Evolutionary conservation across 345 rosid genomes (phyloP), one percentile per base, ranked within the genome.

Genomic region (Abelmoschus esculentus): DNA sequence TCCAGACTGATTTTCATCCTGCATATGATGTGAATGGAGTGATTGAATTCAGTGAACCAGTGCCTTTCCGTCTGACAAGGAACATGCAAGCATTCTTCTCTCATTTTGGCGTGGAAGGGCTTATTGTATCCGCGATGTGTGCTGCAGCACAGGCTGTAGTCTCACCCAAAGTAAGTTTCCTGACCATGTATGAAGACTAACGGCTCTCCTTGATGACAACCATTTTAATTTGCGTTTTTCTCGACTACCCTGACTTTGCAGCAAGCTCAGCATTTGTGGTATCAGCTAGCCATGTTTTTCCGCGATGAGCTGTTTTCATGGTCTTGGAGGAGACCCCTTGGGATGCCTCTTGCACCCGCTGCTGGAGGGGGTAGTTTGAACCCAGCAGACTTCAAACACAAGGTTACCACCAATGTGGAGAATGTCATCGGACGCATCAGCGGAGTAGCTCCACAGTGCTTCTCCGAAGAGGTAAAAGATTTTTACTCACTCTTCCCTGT

Each of bases 1-100:
- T 96, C 77, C 98, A 96, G 79, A 92, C 89, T 40, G 99, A 96
- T 85, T 96, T 96, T 72, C 99, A 96, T 75, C 99, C 99, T 17
- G 96, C 98, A 6, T 96, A 96, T 38, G 98, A 92, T 73, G 85
- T 80, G 0, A 87, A 83, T 14, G 99, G 99, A 69, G 83, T 89
- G 95, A 89, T 96, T 0, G 98, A 96, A 77, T 96, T 90, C 59
- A 87, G 77, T 17, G 99, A 96, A 73, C 96, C 99, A 0, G 96
- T 92, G 52, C 98, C 99, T 53, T 96, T 96, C 74, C 96, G 99
- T 10, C 87, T 96, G 70, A 96, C 99, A 14, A 92, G 98, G 81
- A 96, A 96, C 81, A 89, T 96, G 98, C 98, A 89, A 81, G 83
- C 91, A 1, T 96, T 96, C 82, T 96, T 96, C 82, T 92, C 97